Conservation (phyloP, 2,329 filamentous ascomycete species). For the Cryoendolithus antarcticus region DNA sequence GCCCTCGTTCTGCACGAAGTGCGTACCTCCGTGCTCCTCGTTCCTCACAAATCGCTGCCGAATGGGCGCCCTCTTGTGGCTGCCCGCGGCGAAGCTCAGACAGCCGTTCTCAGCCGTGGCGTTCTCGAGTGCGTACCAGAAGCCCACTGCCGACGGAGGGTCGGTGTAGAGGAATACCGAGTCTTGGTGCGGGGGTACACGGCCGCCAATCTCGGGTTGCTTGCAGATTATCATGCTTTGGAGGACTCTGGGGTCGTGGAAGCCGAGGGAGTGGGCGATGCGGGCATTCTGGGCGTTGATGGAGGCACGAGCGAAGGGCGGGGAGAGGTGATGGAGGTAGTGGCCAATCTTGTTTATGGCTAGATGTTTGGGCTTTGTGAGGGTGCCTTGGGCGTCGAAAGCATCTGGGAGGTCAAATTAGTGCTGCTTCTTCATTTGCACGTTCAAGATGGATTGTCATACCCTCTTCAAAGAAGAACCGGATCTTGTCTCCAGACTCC, state of each 20-base stretch:
- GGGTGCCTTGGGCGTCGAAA: conserved; percentile 51
- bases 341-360: conserved; percentile 64
- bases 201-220: conserved; percentile 87
- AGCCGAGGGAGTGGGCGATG: conserved; percentile 61
- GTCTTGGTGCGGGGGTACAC: conserved; percentile 85
- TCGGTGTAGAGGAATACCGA: conserved; percentile 85
- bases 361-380: conserved; percentile 65
- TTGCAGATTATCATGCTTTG: conserved; percentile 99
- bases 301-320: conserved; percentile 37
- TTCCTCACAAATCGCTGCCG: conserved; percentile 62
- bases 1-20: conserved; percentile 51
- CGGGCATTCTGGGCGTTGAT: conserved; percentile 44
- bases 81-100: conserved; percentile 72
- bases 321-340: conserved; percentile 36
- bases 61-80: conserved; percentile 62
- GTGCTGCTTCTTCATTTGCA: neutral
- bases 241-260: conserved; percentile 61
- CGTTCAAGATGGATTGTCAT: conserved; percentile 3
- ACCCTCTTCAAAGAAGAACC: conserved; percentile 91
- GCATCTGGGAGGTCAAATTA: conserved; percentile 44
- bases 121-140: conserved; percentile 96
- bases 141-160: conserved; percentile 79
- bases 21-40: conserved; percentile 44
- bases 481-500: conserved; percentile 74
- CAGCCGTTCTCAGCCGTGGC: conserved; percentile 79